Percentiles rank a stretch among this genome's conserved stretches.
Conservation (phyloP, 805 yeast genomes). For the Scheffersomyces ergatensis region DNA sequence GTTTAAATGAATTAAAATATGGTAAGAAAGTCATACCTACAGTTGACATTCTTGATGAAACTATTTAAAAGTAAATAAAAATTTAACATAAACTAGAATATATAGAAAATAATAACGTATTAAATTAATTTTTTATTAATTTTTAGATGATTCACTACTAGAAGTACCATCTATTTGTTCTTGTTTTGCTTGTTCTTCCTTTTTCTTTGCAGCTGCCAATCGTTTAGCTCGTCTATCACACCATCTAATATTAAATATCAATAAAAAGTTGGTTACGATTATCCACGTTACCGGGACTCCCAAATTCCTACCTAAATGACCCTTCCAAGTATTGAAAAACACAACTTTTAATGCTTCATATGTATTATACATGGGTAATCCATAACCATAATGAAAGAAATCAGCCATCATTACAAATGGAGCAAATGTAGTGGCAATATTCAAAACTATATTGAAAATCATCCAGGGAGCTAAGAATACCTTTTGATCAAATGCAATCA, state of each 20-base stretch:
- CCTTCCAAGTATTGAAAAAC: conserved; percentile 33
- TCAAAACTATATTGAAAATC: conserved; percentile 25
- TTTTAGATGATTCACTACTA: background rate
- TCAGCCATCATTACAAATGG: conserved; percentile 30
- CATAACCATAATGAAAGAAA: conserved; percentile 34
- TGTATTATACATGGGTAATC: conserved; percentile 32
- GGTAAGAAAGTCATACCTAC: conserved; percentile 18
- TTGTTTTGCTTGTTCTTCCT: conserved; percentile 3
- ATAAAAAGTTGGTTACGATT: conserved; percentile 14
- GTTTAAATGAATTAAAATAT: conserved; percentile 13
- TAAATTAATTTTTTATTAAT: background rate
- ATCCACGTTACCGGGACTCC: conserved; percentile 30
- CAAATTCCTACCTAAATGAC: conserved; percentile 26
- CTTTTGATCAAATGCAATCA: conserved; percentile 15
- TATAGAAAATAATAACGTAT: background rate
- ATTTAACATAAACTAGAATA: no score
- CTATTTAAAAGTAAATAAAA: conserved; percentile 9
- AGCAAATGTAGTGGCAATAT: conserved; percentile 30
- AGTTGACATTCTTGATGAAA: conserved; percentile 24
- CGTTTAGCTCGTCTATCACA: conserved; percentile 6
- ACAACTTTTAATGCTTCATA: conserved; percentile 31
- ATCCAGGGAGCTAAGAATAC: conserved; percentile 26
- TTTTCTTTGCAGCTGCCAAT: conserved; percentile 4
- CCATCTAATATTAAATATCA: conserved; percentile 8
- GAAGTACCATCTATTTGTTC: background rate